These are phyloP conservation scores for Nidula microcarpa DNA, from an alignment of 768 basidiomycete genomes.

Conservation along the genomic window DNA sequence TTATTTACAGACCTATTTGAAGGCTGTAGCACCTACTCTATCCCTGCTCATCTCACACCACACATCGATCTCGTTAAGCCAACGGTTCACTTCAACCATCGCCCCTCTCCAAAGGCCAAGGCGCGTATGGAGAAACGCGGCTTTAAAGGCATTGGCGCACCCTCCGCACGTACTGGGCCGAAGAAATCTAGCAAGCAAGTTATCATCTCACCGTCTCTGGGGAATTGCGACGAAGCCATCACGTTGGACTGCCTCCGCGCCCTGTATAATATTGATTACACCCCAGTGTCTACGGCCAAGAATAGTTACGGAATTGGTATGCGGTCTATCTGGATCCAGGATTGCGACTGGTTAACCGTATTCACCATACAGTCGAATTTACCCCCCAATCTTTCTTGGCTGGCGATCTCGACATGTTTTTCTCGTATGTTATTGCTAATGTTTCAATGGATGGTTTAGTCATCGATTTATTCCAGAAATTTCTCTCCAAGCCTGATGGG, in stretches of 20 bases:
- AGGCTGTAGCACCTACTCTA: slow-evolving; percentile 37
- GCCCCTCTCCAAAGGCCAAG: slow-evolving; percentile 12
- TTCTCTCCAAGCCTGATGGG: slow-evolving; percentile 29
- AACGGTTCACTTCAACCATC: slow-evolving; percentile 36
- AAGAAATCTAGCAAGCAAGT: slow-evolving; percentile 14
- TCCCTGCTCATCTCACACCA: slow-evolving; percentile 32
- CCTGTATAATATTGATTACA: slow-evolving; percentile 32
- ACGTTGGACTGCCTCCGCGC: slow-evolving; percentile 38
- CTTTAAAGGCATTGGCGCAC: slow-evolving; percentile 6
- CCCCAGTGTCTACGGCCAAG: slow-evolving; percentile 23
- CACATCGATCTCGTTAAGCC: slow-evolving; percentile 44
- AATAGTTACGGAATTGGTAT: slow-evolving; percentile 35
- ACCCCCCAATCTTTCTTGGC: slow-evolving; percentile 21
- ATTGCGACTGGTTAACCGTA: neutral
- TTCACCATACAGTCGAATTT: slow-evolving; percentile 14
- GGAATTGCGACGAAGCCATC: slow-evolving; percentile 26
- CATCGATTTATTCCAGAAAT: slow-evolving; percentile 11
- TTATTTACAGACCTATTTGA: neutral
- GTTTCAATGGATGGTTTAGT: neutral
- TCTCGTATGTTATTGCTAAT: slow-evolving; percentile 2
- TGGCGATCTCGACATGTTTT: slow-evolving; percentile 36
- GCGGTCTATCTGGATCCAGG: slow-evolving; percentile 33
- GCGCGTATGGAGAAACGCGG: neutral
- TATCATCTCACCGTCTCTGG: slow-evolving; percentile 13
- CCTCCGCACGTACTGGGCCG: slow-evolving; percentile 10